phyloP scores from a whole-genome alignment of 2,329 filamentous ascomycete genomes.

The Botrytis tulipae region DNA sequence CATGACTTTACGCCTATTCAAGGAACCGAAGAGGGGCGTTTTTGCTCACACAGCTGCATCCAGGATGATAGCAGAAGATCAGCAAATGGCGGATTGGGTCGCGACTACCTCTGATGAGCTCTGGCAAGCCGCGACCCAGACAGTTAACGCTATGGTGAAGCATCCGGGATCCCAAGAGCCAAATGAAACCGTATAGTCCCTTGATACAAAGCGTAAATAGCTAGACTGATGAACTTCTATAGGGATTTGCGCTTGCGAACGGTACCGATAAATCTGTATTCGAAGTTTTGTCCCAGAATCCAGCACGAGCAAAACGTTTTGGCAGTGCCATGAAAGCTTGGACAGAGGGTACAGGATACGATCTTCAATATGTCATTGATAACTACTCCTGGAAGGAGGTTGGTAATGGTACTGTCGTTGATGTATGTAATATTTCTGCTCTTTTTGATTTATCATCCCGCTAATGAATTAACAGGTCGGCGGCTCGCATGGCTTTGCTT shows the following conservation, averaged over 20 bases:
- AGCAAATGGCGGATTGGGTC: conserved; percentile 20
- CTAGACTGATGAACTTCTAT: not conserved
- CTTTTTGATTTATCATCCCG: not conserved
- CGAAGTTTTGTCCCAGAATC: conserved; percentile 11
- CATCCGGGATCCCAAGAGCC: conserved; percentile 19
- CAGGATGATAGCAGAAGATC: conserved; percentile 26
- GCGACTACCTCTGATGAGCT: not conserved
- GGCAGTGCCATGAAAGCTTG: conserved; percentile 22
- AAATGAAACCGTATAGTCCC: conserved; percentile 6
- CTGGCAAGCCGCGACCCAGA: not conserved
- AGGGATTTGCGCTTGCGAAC: conserved; percentile 24
- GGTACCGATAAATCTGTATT: conserved; percentile 9
- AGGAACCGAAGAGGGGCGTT: conserved; percentile 26
- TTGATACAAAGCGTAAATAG: not conserved
- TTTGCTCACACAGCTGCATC: conserved; percentile 31
- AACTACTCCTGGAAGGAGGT: conserved; percentile 24
- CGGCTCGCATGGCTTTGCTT: conserved; percentile 32
- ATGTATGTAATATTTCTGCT: conserved; percentile 6
- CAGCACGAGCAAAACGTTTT: conserved; percentile 18
- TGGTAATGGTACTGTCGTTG: conserved; percentile 21
- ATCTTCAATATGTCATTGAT: conserved; percentile 11
- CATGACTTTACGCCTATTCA: conserved; percentile 31
- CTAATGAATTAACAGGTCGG: conserved; percentile 26
- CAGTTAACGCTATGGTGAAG: conserved; percentile 21
- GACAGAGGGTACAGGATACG: conserved; percentile 11